Evolutionary conservation across 2,329 filamentous ascomycete genomes (phyloP).

Genomic region (Sporothrix globosa): DNA sequence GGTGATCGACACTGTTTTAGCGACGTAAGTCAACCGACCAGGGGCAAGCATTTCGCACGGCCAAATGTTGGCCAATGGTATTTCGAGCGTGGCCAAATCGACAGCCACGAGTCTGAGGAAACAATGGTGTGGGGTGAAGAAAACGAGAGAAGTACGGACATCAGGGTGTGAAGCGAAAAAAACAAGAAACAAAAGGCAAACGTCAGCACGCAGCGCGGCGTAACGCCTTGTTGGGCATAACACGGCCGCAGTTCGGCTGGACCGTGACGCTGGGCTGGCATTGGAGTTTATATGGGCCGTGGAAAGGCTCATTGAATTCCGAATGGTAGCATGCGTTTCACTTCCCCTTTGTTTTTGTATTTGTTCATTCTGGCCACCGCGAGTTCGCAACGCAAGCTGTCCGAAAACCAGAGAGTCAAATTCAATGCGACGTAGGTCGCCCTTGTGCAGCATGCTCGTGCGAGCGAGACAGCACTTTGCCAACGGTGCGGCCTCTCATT

Average conservation of each 20-base stretch:
- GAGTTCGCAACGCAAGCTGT: not conserved
- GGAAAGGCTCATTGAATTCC: too few relatives aligned
- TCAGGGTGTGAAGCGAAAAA: not conserved
- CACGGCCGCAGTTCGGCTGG: not conserved
- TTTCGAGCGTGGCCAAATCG: not conserved
- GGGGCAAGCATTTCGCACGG: not conserved
- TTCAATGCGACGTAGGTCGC: not conserved
- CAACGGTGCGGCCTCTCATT: not conserved
- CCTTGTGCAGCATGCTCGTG: not conserved
- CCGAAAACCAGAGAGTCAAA: not conserved
- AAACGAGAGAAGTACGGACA: not conserved
- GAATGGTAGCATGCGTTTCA: too few relatives aligned
- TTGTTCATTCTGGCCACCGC: not conserved
- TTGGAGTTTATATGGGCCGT: not conserved
- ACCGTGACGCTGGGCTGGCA: not conserved
- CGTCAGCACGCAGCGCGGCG: not conserved
- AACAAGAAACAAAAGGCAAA: not conserved
- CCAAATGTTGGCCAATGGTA: not conserved
- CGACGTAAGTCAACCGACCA: not conserved
- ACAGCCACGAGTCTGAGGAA: not conserved
- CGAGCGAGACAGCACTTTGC: slow-evolving; percentile 5
- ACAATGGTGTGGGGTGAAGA: not conserved
- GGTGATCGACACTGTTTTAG: slow-evolving; percentile 15
- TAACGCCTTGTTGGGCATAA: slow-evolving; percentile 13
- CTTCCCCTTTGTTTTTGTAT: too few relatives aligned